Percentiles rank a stretch among this genome's conserved stretches.
phyloP scores from a whole-genome alignment of 2,329 filamentous ascomycete species.

The Nothomitra cinnamomea region DNA sequence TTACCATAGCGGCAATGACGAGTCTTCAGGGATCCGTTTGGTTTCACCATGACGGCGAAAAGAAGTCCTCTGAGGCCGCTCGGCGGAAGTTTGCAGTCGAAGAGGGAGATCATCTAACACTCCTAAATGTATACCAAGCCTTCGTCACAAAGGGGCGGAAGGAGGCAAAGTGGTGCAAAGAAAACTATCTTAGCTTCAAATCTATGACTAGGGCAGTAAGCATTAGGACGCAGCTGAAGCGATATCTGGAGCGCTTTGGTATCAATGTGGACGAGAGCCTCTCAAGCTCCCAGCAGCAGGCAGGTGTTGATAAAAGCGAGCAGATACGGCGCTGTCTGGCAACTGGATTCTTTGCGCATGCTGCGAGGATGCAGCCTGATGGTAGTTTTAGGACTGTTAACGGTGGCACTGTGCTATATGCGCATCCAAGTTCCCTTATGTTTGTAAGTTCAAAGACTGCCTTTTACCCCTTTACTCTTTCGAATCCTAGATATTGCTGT shows the following conservation, averaged over 20 bases:
- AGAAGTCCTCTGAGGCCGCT: conserved; percentile 55
- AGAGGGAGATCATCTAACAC: conserved; percentile 83
- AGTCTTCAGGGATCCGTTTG: conserved; percentile 70
- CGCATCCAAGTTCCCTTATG: conserved; percentile 83
- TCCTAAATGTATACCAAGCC: conserved; percentile 83
- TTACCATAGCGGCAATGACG: conserved; percentile 89
- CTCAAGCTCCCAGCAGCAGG: conserved; percentile 18
- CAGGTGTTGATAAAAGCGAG: conserved; percentile 39
- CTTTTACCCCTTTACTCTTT: no score
- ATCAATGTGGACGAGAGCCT: conserved; percentile 48
- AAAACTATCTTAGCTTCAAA: conserved; percentile 78
- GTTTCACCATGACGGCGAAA: conserved; percentile 63
- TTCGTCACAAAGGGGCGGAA: conserved; percentile 74
- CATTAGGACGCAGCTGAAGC: conserved; percentile 69
- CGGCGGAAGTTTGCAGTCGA: conserved; percentile 74
- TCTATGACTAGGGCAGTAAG: conserved; percentile 66
- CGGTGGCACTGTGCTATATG: conserved; percentile 60
- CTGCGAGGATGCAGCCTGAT: conserved; percentile 84
- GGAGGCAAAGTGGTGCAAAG: conserved; percentile 71
- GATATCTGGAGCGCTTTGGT: conserved; percentile 74
- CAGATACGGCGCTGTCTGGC: conserved; percentile 73
- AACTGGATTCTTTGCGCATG: conserved; percentile 82
- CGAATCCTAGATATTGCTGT: no score
- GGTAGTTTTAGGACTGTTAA: conserved; percentile 78
- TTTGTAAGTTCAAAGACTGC: conserved; percentile 41